A percentile compares a stretch with the other conserved stretches of the same genome.
Conservation (phyloP, 768 basidiomycete genomes). For the Trametes meyenii region DNA sequence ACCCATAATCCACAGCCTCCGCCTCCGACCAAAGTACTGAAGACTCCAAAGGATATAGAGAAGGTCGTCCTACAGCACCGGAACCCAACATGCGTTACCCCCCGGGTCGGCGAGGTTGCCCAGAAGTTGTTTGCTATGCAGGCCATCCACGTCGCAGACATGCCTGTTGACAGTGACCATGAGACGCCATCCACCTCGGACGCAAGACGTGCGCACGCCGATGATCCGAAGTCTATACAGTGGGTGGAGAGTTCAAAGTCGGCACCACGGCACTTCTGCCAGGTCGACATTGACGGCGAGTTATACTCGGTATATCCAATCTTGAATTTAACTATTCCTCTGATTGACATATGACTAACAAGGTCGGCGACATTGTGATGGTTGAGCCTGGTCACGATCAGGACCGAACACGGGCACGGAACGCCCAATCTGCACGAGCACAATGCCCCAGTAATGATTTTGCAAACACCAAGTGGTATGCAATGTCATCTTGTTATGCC, state of each 20-base stretch:
- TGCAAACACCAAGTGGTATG: conserved; percentile 64
- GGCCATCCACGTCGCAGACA: neutral
- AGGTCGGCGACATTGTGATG: conserved; percentile 69
- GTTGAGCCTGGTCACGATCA: conserved; percentile 59
- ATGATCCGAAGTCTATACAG: conserved; percentile 36
- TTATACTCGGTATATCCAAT: conserved; percentile 50
- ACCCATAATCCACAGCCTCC: neutral
- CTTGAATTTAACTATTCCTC: neutral
- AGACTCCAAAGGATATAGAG: conserved; percentile 23
- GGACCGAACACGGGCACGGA: conserved; percentile 43
- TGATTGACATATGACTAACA: neutral
- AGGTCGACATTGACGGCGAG: conserved; percentile 59
- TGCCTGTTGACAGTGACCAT: neutral
- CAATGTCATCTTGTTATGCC: conserved; percentile 17
- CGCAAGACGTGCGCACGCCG: conserved; percentile 15
- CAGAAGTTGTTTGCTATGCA: conserved; percentile 12
- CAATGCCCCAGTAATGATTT: conserved; percentile 52
- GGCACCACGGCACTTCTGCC: conserved; percentile 41
- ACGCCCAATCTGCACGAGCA: conserved; percentile 42
- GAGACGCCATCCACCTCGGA: neutral
- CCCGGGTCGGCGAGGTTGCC: conserved; percentile 18
- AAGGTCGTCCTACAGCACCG: conserved; percentile 41
- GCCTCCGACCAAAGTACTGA: neutral
- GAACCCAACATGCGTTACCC: conserved; percentile 36
- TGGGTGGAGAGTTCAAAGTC: conserved; percentile 36